Conservation (phyloP, 495 filamentous ascomycete species). For the Copromyces sp. region DNA sequence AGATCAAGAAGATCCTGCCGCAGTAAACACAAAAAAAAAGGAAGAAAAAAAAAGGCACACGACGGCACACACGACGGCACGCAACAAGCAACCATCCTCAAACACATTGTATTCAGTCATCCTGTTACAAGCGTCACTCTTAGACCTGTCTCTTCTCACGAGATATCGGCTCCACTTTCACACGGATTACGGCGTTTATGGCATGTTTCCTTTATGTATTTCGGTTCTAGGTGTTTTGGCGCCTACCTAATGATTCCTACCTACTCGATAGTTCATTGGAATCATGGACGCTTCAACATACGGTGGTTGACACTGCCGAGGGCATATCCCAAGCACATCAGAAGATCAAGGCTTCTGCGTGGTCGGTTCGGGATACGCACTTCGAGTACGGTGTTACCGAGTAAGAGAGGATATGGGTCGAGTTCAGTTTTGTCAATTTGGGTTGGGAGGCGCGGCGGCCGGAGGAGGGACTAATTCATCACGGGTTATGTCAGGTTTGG, state of each 20-base stretch:
- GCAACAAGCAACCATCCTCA: background rate
- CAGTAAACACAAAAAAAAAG: conserved; percentile 20
- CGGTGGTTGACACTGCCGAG: background rate
- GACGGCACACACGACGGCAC: background rate
- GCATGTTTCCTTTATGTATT: background rate
- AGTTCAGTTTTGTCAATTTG: background rate
- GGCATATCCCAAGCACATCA: background rate
- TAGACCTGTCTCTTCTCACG: conserved; percentile 3
- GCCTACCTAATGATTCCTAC: background rate
- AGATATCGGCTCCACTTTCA: background rate
- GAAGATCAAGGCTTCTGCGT: background rate
- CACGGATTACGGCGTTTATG: background rate
- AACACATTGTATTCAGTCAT: background rate
- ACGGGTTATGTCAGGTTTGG: background rate
- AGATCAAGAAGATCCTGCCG: conserved; percentile 46
- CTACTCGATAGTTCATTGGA: background rate
- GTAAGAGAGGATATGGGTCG: background rate
- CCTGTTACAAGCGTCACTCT: background rate
- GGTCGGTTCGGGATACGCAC: background rate
- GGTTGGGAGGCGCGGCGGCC: background rate
- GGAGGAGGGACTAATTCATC: background rate
- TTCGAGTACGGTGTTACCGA: background rate
- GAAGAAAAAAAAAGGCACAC: background rate
- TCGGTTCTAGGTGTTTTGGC: background rate
- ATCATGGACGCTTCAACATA: background rate